Evolutionary conservation across 1,284 basidiomycete genomes (phyloP), one percentile per base, ranked within the genome.

Genomic region (Ganoderma boninense): DNA sequence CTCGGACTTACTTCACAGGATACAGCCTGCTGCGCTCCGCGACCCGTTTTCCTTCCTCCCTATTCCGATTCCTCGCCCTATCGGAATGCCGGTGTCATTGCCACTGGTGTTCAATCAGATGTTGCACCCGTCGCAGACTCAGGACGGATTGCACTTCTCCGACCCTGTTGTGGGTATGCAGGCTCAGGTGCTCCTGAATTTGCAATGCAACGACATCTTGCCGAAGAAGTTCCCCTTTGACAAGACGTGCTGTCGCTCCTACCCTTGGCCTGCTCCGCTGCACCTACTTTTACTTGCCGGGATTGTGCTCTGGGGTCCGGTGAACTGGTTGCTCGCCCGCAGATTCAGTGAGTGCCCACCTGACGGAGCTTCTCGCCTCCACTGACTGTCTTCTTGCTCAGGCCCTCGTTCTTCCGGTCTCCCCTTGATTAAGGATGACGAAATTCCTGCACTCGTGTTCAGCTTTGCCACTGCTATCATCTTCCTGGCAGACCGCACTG

Each of bases 91-190:
- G 1, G 83, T 93, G 46, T 85, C 88, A 29, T 82, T 96, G 32
- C 93, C 94, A 18, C 83, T 87, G 44, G 93, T 92, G 2, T 93
- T 97, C 82, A 97, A 97, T 79, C 79, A 86, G 52, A 90, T 96
- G 86, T 82, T 95, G 42, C 87, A 92, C 71, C 84, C 89, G 38
- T 88, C 87, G 0, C 87, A 93, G 78, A 96, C 95, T 6, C 83
- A 87, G 61, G 95, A 97, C 75, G 95, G 96, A 1, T 83, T 97
- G 16, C 95, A 97, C 80, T 97, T 92, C 77, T 89, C 89, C 0
- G 85, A 90, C 68, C 77, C 84, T 42, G 79, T 96, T 54, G 84
- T 92, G 72, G 86, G 86, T 74, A 84, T 87, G 67, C 95, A 97
- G 80, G 92, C 94, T 8, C 91, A 90, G 74, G 84, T 97, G 60